Base-by-base conservation (phyloP, 1,284 basidiomycete genomes). In the Cystobasidium sp. region DNA sequence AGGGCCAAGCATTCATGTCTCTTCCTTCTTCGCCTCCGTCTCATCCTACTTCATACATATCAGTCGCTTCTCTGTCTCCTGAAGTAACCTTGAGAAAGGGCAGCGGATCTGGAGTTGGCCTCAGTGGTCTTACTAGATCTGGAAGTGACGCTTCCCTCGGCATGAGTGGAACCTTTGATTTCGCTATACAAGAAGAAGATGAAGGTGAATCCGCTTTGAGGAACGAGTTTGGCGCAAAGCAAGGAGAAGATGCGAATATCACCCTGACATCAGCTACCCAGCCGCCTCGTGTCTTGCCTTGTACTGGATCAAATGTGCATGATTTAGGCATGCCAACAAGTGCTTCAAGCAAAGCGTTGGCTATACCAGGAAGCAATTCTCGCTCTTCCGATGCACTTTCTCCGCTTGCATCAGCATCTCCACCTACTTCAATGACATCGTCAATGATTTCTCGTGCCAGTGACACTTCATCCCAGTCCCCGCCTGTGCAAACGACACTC, bases 21-120 rank as follows among this genome's bases (percentile, higher is more conserved):
- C 46, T 63, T 6, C 61, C 61, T 63, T 41, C 61, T 63, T 63
- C 61, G 22, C 61, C 61, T 12, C 61, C 61, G n/a, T 63, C 61
- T 24, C 61, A 63, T 63, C 61, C 61, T 49, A 63, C 44, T 47
- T 63, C 61, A 14, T 63, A 44, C 18, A 49, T 63, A 9, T 63
- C 61, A 1, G 12, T 49, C 61, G 24, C 61, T 16, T 63, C 61
- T 10, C 44, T 63, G 24, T 63, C 61, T 22, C 61, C 61, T 8
- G 61, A 63, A 37, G 61, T 49, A 6, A 24, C 37, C 43, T 18
- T 49, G 44, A 63, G 46, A 14, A 46, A 46, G 18, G 46, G 46
- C n/a, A 46, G 61, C 24, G 31, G 31, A 31, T 1, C 31, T 1
- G 31, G 31, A 31, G 31, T 31, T 31, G 37, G 37, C 10, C 8